phyloP scores from a whole-genome alignment of 768 basidiomycete species.

The Pulveroboletus sp. region DNA sequence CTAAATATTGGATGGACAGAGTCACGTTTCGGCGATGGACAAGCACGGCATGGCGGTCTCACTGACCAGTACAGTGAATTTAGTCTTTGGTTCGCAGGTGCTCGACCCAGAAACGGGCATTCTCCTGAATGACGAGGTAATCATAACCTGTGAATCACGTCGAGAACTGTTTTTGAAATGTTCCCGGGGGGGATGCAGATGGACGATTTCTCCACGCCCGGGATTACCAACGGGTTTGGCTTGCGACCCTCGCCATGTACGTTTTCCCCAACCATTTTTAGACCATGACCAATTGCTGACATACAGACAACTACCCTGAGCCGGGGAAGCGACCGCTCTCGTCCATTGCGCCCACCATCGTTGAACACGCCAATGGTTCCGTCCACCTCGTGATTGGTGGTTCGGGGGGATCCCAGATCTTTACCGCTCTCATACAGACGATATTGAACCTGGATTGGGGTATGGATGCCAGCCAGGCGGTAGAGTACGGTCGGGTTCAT shows the following conservation, averaged over 20 bases:
- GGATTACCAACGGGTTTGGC: constrained; percentile 79
- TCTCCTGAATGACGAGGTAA: constrained; percentile 83
- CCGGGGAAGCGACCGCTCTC: constrained; percentile 89
- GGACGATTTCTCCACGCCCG: constrained; percentile 92
- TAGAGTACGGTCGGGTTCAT: constrained; percentile 85
- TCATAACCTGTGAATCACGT: not conserved
- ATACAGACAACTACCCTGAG: constrained; percentile 86
- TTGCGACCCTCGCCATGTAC: constrained; percentile 78
- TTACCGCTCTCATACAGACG: constrained; percentile 75
- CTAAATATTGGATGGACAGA: constrained; percentile 40
- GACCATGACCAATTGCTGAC: not conserved
- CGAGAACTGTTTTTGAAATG: not conserved
- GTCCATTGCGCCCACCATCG: constrained; percentile 76
- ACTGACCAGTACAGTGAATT: constrained; percentile 86
- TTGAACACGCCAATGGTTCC: constrained; percentile 73
- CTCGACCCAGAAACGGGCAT: constrained; percentile 86
- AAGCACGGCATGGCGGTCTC: constrained; percentile 82
- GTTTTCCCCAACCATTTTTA: constrained; percentile 15
- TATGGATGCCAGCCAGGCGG: constrained; percentile 70
- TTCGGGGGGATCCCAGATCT: constrained; percentile 86
- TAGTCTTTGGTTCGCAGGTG: constrained; percentile 85
- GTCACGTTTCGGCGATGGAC: constrained; percentile 84
- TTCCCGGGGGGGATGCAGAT: constrained; percentile 40
- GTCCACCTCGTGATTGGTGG: constrained; percentile 78
- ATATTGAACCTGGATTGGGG: constrained; percentile 77